Base-by-base conservation (phyloP, 2,329 filamentous ascomycete genomes). In the Colletotrichum sp. region DNA sequence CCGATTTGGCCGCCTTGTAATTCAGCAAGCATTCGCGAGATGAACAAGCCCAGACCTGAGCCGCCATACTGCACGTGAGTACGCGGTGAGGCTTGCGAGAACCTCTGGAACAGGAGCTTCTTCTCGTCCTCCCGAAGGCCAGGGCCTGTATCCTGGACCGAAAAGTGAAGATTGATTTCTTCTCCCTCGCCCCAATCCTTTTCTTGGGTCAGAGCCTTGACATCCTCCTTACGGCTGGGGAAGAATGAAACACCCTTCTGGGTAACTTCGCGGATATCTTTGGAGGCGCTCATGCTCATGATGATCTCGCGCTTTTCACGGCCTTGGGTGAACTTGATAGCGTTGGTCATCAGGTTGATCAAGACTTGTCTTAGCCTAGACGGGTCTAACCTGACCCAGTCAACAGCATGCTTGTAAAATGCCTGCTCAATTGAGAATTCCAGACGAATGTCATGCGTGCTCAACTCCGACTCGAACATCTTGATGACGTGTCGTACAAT, bases 1-100 rank as follows among this genome's bases (percentile, higher is more conserved):
- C 94, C 94, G 71, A 96, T 95, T 81, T 95, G 93, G 4, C 94
- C 94, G 16, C 94, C 94, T 84, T 96, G 94, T 66, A 96, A 85
- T 81, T 96, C 94, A 3, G 93, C 94, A 65, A 96, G 85, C 79
- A 94, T 94, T 48, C 94, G 89, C 6, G 92, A 95, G 81, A 96
- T 96, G 85, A 95, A 96, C 2, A 96, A 86, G 1, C 93, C 93
- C 1, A 95, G 85, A 0, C 93, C 93, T 1, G 91, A 93, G 9
- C 93, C 93, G 26, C 93, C 93, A 77, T 95, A 95, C 77, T 94
- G 92, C 4, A 95, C 92, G 80, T 95, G 93, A 0, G 93, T 95
- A 32, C 92, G 88, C 6, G 92, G 92, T 9, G 90, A 91, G 1
- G 93, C 92, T 81, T 94, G 93, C 15, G 92, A 92, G 82, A 94